Evolutionary conservation across 306 rosid genomes (phyloP).

Genomic region (Quercus ilex): DNA sequence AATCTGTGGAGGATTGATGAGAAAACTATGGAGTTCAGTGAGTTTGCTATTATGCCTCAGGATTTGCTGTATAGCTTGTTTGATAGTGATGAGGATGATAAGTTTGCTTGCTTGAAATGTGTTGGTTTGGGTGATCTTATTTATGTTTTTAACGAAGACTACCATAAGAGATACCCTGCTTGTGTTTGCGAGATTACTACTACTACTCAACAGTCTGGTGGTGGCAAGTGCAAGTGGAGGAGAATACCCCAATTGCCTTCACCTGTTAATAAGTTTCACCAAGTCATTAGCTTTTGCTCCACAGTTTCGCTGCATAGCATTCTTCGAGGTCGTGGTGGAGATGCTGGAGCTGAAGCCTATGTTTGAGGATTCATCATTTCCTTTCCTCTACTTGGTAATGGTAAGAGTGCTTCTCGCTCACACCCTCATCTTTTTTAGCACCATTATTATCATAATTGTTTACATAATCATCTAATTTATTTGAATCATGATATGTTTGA

Average conservation of each 20-base stretch:
- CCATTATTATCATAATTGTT: neutral
- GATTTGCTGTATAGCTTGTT: slow-evolving; percentile 56
- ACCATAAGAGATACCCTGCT: slow-evolving; percentile 66
- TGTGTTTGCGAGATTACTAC: slow-evolving; percentile 68
- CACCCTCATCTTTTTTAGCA: neutral
- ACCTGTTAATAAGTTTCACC: slow-evolving; percentile 67
- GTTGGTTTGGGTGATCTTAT: slow-evolving; percentile 72
- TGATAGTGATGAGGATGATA: slow-evolving; percentile 76
- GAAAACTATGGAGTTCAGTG: slow-evolving; percentile 56
- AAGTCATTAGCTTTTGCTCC: slow-evolving; percentile 73
- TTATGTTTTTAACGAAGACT: slow-evolving; percentile 76
- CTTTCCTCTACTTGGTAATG: slow-evolving; percentile 6
- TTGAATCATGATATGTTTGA: neutral
- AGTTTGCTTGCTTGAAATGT: slow-evolving; percentile 80
- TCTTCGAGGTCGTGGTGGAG: slow-evolving; percentile 37
- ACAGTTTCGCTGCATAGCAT: slow-evolving; percentile 46
- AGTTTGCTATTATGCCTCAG: slow-evolving; percentile 68
- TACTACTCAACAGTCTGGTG: slow-evolving; percentile 10
- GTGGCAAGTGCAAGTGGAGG: slow-evolving; percentile 54
- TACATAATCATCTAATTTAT: neutral
- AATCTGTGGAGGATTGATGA: slow-evolving; percentile 67
- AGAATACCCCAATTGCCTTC: slow-evolving; percentile 68
- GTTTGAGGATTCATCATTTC: slow-evolving; percentile 5
- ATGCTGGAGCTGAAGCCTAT: slow-evolving; percentile 11
- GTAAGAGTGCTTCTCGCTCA: slow-evolving; percentile 14